Evolutionary conservation across 768 basidiomycete species (phyloP).

Genomic region (Pleurotus platypus): DNA sequence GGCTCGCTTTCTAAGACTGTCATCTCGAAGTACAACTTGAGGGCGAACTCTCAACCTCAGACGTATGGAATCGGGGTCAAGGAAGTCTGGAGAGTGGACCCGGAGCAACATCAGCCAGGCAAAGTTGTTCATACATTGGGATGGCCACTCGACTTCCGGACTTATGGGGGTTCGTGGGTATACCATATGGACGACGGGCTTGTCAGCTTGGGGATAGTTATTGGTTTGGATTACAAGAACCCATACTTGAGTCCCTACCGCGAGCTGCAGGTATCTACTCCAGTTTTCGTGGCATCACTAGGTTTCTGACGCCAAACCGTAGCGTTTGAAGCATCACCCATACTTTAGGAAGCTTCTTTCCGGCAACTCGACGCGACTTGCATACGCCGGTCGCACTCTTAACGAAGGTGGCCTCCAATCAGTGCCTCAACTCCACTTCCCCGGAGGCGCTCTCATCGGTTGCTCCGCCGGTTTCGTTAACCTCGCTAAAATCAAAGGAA

Average conservation of each 20-base stretch:
- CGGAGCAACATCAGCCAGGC: slow-evolving; percentile 59
- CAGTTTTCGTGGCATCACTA: not conserved
- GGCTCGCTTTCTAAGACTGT: slow-evolving; percentile 84
- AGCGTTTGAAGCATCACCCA: slow-evolving; percentile 93
- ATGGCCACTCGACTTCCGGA: slow-evolving; percentile 81
- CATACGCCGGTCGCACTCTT: slow-evolving; percentile 86
- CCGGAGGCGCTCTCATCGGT: slow-evolving; percentile 92
- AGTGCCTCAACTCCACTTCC: slow-evolving; percentile 80
- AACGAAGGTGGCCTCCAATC: slow-evolving; percentile 95
- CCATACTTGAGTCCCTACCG: slow-evolving; percentile 90
- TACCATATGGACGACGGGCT: slow-evolving; percentile 95
- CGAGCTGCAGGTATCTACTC: slow-evolving; percentile 76
- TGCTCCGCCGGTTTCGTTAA: slow-evolving; percentile 97
- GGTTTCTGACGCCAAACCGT: not conserved
- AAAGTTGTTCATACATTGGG: slow-evolving; percentile 92
- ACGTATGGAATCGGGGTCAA: slow-evolving; percentile 96
- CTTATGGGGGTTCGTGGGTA: slow-evolving; percentile 91
- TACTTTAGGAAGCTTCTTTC: slow-evolving; percentile 81
- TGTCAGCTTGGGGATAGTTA: slow-evolving; percentile 86
- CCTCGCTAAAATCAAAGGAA: slow-evolving; percentile 96
- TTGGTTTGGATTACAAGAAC: slow-evolving; percentile 93
- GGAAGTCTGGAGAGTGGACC: slow-evolving; percentile 92
- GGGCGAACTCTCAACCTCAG: slow-evolving; percentile 74
- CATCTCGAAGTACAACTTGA: slow-evolving; percentile 69
- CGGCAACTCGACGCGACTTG: slow-evolving; percentile 58